Base-by-base conservation (phyloP, 495 filamentous ascomycete genomes). In the Xylaria scruposa region DNA sequence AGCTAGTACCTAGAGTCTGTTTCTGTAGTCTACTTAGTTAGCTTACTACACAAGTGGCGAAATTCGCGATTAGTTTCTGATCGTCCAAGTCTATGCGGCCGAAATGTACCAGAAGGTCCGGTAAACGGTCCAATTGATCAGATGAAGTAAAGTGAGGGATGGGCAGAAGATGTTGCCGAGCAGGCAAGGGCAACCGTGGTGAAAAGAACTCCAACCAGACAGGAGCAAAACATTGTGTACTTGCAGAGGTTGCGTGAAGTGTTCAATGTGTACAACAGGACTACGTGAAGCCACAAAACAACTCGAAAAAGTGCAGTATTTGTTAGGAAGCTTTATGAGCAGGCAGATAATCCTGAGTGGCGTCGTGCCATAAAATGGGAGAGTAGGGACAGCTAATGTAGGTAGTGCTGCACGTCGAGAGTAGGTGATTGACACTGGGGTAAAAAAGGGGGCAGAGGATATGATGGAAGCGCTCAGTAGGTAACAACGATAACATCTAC, bases 311-410 rank as follows among this genome's bases (percentile, higher is more conserved):
- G 38, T 17, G 0, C 9, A 38, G 15, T 21, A 17, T 4, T 31
- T 24, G 15, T 26, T 64, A 24, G 60, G 60, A 17, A 17, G 42
- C 24, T 26, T 17, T 38, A 63, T 46, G 40, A 63, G 21, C 8
- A 63, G 40, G 21, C 12, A 63, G 12, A 47, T 15, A 4, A 31
- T n/a, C 33, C 21, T 19, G 61, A 64, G 26, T 7, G 4, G 15
- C 53, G 13, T 9, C 12, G 61, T 46, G 42, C 17, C 26, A 26
- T 24, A 59, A 7, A 46, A 38, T 15, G 4, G 36, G 17, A 44
- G 26, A 58, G 68, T 62, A 70, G 46, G 56, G 58, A 33, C 68
- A 70, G 42, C 58, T 19, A 29, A 36, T 19, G 13, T 26, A 12
- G 26, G 13, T 26, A 12, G 26, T 24, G 13, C 8, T 46, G 54